A percentile compares a stretch with the other conserved stretches of the same genome.
These are phyloP conservation scores for Apiospora saccharicola DNA, from an alignment of 2,329 filamentous ascomycete genomes.

Conservation along the genomic window DNA sequence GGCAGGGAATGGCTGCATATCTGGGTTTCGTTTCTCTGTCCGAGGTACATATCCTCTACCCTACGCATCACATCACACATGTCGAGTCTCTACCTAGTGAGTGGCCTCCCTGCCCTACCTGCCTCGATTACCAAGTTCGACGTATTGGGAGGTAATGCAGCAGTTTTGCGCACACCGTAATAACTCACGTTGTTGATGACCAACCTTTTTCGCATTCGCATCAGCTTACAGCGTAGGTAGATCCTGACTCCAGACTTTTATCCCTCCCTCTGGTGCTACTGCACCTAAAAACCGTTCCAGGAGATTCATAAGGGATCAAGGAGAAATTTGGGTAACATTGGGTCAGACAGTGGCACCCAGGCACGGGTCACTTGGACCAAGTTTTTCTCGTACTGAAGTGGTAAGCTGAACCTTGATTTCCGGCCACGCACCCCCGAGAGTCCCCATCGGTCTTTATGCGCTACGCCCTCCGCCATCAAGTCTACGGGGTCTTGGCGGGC, in stretches of 20 bases:
- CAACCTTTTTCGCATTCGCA: background rate
- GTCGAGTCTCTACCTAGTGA: slow-evolving; percentile 8
- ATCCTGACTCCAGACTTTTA: background rate
- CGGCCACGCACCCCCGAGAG: slow-evolving; percentile 11
- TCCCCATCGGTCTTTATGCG: slow-evolving; percentile 19
- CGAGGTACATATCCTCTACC: slow-evolving; percentile 14
- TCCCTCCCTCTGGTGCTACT: slow-evolving; percentile 11
- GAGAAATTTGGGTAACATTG: slow-evolving; percentile 29
- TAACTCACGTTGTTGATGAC: background rate
- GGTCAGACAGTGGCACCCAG: slow-evolving; percentile 24
- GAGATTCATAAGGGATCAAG: slow-evolving; percentile 16
- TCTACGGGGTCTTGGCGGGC: slow-evolving; percentile 13
- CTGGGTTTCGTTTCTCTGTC: slow-evolving; percentile 14
- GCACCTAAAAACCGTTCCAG: slow-evolving; percentile 17
- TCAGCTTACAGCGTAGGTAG: background rate
- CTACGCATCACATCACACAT: slow-evolving; percentile 13
- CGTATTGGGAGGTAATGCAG: background rate
- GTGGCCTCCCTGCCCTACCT: background rate
- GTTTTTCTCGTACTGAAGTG: slow-evolving; percentile 27
- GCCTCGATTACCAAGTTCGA: background rate
- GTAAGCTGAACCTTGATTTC: slow-evolving; percentile 26
- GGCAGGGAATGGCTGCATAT: slow-evolving; percentile 5
- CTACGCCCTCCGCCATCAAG: slow-evolving; percentile 19
- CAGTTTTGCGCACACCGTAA: background rate
- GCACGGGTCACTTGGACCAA: slow-evolving; percentile 27